Conservation (phyloP, 345 rosid species). For the Syzygium aromaticum region DNA sequence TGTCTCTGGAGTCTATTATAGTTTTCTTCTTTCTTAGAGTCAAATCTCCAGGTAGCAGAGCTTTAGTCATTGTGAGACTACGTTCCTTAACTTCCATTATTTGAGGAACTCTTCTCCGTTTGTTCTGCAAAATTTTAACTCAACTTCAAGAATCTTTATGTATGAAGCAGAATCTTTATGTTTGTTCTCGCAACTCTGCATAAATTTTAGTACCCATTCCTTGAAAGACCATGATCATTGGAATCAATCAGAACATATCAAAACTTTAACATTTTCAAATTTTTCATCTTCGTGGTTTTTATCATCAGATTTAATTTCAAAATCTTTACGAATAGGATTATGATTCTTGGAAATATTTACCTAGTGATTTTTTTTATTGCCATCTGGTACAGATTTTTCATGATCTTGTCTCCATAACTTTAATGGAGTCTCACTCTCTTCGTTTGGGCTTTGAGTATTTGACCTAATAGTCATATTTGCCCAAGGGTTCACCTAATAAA, state of each 20-base stretch:
- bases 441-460: too few relatives aligned
- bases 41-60: too few relatives aligned
- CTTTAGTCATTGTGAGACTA: too few relatives aligned
- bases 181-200: neutral
- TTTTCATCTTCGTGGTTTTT: neutral
- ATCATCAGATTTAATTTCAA: neutral
- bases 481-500: rapidly evolving
- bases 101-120: too few relatives aligned
- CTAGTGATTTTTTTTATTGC: neutral
- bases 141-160: neutral
- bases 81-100: too few relatives aligned
- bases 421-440: neutral
- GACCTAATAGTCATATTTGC: neutral
- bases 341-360: neutral
- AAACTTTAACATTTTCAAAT: neutral
- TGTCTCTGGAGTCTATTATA: too few relatives aligned
- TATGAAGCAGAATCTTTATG: neutral
- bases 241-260: neutral
- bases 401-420: neutral
- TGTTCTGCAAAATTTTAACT: neutral
- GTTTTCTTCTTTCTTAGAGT: too few relatives aligned
- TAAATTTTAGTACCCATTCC: neutral
- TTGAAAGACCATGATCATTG: neutral
- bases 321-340: neutral
- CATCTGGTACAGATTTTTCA: neutral